Percentiles rank a stretch among this genome's conserved stretches.
These are phyloP conservation scores for Eragrostis curvula DNA, from an alignment of 176 grass and related monocot genomes.

Conservation along the genomic window DNA sequence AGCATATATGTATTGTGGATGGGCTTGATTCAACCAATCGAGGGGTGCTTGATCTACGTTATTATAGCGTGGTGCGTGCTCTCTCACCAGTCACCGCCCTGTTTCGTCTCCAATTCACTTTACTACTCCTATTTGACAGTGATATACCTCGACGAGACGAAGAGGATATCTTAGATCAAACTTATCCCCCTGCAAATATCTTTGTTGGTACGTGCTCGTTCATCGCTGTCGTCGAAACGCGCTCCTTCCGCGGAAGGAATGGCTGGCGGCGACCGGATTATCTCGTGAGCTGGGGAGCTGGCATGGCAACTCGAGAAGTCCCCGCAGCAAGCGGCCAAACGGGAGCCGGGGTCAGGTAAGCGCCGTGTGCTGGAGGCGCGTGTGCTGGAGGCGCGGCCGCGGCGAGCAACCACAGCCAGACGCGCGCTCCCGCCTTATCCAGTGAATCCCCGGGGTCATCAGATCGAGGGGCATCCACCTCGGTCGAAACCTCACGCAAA, in stretches of 20 bases:
- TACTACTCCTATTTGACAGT: neutral
- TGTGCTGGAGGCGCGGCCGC: neutral
- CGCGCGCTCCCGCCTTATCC: conserved; percentile 36
- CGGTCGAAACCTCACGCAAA: conserved; percentile 9
- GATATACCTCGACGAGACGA: neutral
- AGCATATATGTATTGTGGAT: neutral
- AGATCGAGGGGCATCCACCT: neutral
- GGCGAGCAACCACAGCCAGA: conserved; percentile 39
- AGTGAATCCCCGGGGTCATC: neutral
- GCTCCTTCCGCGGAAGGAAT: neutral
- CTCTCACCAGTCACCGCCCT: neutral
- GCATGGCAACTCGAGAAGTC: neutral
- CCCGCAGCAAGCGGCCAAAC: neutral
- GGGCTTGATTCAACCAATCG: neutral
- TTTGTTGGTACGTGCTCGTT: neutral
- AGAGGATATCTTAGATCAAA: neutral
- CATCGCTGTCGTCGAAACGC: neutral
- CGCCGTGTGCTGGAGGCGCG: neutral
- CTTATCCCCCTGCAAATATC: neutral
- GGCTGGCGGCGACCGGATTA: neutral
- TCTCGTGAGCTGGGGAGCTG: neutral
- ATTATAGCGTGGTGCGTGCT: neutral
- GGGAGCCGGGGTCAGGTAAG: neutral
- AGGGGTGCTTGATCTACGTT: neutral
- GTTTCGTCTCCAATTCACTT: neutral